phyloP scores from a whole-genome alignment of 2,329 filamentous ascomycete species.

The Rhexocercosporidium sp. region DNA sequence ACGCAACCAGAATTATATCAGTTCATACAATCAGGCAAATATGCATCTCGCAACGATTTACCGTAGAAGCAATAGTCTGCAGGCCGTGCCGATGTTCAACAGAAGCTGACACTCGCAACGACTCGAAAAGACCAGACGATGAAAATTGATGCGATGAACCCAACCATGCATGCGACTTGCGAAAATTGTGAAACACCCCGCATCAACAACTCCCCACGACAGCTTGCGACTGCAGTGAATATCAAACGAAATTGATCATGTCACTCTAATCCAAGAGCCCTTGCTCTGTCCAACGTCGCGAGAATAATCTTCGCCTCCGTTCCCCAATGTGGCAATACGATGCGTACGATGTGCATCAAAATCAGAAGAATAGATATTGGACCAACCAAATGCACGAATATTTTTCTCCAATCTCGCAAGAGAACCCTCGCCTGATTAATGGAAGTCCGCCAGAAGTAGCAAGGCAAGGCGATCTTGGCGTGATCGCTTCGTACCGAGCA shows the following conservation, averaged over 20 bases:
- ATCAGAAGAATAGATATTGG: background rate
- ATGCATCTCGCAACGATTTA: background rate
- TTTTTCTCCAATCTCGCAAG: background rate
- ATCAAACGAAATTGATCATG: background rate
- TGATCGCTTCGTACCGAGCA: background rate
- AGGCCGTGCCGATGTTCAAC: background rate
- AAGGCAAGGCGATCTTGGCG: background rate
- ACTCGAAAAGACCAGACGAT: background rate
- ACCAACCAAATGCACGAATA: background rate
- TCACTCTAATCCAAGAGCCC: background rate
- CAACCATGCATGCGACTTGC: background rate
- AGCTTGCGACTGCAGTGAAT: background rate
- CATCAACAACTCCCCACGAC: background rate
- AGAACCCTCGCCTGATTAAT: background rate
- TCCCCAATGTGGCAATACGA: background rate
- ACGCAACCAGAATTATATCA: no score
- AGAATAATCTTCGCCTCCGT: background rate
- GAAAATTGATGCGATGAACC: conserved; percentile 3
- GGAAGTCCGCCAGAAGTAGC: background rate
- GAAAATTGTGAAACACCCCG: background rate
- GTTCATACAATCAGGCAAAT: background rate
- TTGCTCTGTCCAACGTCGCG: background rate
- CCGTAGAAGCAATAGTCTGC: background rate
- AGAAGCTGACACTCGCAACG: background rate
- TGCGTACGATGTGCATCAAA: conserved; percentile 11